phyloP scores from a whole-genome alignment of 805 yeast species.

The Suhomyces kilbournensis region DNA sequence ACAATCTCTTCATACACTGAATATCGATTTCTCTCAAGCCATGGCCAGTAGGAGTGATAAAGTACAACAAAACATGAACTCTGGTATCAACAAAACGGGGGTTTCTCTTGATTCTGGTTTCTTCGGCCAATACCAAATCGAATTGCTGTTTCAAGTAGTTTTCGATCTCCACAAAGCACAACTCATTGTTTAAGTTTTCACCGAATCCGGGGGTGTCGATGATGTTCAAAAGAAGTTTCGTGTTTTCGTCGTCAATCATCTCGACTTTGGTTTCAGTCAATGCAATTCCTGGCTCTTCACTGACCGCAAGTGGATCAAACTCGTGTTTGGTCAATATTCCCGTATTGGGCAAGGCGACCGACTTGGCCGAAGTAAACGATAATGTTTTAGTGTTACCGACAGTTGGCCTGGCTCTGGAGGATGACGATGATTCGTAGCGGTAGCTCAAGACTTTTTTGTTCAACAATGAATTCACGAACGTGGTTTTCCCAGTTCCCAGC shows the following conservation, averaged over 20 bases:
- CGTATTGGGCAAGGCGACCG: constrained; percentile 53
- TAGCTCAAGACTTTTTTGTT: constrained; percentile 63
- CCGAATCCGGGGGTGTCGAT: constrained; percentile 79
- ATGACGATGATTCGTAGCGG: constrained; percentile 42
- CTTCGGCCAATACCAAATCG: constrained; percentile 78
- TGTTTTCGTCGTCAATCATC: constrained; percentile 56
- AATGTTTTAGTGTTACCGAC: constrained; percentile 46
- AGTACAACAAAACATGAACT: constrained; percentile 75
- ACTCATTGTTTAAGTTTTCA: constrained; percentile 65
- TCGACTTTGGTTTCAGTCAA: constrained; percentile 66
- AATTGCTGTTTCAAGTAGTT: constrained; percentile 72
- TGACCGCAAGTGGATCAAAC: constrained; percentile 59
- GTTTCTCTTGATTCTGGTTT: constrained; percentile 80
- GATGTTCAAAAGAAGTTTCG: constrained; percentile 54
- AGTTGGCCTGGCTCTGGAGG: constrained; percentile 9
- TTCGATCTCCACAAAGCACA: constrained; percentile 65
- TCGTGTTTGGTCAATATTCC: constrained; percentile 52
- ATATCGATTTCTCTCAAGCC: constrained; percentile 76
- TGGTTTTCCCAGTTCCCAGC: constrained; percentile 75
- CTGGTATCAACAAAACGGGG: constrained; percentile 78
- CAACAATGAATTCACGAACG: constrained; percentile 66
- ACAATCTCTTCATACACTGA: constrained; percentile 63
- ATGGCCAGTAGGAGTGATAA: constrained; percentile 77
- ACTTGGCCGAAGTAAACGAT: constrained; percentile 55
- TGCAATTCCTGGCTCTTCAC: constrained; percentile 72